Percentiles rank a stretch among this genome's conserved stretches.
Evolutionary conservation across 1,284 basidiomycete species (phyloP).

Genomic region (Pseudozyma tsukubaensis): DNA sequence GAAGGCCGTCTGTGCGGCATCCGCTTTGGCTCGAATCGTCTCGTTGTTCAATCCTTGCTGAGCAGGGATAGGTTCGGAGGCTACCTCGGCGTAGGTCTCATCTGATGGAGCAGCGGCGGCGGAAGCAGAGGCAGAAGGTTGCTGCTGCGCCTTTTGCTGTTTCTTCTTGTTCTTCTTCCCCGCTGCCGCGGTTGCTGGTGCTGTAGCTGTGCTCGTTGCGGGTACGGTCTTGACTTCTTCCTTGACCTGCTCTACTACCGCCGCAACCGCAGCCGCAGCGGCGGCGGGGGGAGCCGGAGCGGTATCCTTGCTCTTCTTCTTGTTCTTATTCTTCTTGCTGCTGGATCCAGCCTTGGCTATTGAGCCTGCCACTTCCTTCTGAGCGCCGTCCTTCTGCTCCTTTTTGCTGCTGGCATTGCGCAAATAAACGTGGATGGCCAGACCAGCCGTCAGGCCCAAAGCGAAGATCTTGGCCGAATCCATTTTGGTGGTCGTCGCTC

Average conservation of each 20-base stretch:
- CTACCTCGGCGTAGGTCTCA: slow-evolving; percentile 24
- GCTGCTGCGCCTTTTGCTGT: background rate
- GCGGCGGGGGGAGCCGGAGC: background rate
- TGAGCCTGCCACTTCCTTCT: slow-evolving; percentile 2
- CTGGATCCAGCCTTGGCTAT: slow-evolving; percentile 10
- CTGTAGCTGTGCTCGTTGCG: slow-evolving; percentile 18
- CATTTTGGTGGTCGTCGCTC: slow-evolving; percentile 10
- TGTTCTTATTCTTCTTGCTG: slow-evolving; percentile 34
- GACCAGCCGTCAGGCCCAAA: slow-evolving; percentile 36
- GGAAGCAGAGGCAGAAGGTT: background rate
- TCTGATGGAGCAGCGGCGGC: background rate
- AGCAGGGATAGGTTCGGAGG: background rate
- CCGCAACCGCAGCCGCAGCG: background rate
- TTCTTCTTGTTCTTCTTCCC: slow-evolving; percentile 12
- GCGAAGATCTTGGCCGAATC: slow-evolving; percentile 54
- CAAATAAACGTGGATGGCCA: slow-evolving; percentile 34
- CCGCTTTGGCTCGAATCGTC: slow-evolving; percentile 21
- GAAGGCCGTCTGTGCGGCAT: slow-evolving; percentile 28
- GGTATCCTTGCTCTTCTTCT: slow-evolving; percentile 13
- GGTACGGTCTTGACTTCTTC: slow-evolving; percentile 13
- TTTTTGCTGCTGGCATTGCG: slow-evolving; percentile 16
- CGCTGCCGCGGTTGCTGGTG: slow-evolving; percentile 2
- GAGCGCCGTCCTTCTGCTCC: background rate
- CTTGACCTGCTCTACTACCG: slow-evolving; percentile 10
- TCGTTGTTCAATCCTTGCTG: slow-evolving; percentile 22